These are phyloP conservation scores for Erodium moschatum DNA, from an alignment of 441 rosid species.

Conservation along the genomic window DNA sequence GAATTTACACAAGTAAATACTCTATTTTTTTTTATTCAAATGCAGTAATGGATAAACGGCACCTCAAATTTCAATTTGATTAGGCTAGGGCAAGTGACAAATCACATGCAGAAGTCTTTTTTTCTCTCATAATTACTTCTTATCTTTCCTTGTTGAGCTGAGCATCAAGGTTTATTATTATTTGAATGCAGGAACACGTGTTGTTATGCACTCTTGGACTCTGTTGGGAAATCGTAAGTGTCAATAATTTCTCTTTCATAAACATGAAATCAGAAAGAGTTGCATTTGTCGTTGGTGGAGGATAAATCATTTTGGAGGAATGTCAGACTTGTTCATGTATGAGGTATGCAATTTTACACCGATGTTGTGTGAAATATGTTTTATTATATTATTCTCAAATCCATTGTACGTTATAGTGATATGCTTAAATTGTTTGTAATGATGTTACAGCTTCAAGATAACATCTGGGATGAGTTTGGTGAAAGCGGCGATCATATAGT, in stretches of 20 bases:
- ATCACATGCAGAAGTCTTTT: background rate
- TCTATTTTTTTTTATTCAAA: too few species aligned
- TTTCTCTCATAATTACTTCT: background rate
- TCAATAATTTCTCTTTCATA: slow-evolving; percentile 26
- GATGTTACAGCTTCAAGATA: slow-evolving; percentile 49
- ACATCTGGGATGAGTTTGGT: slow-evolving; percentile 45
- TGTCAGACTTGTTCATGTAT: slow-evolving; percentile 59
- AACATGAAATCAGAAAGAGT: slow-evolving; percentile 34
- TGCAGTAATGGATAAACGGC: background rate
- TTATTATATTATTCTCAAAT: background rate
- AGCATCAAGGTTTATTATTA: background rate
- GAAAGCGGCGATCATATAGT: slow-evolving; percentile 63
- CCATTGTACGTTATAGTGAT: slow-evolving; percentile 1
- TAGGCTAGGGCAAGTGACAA: background rate
- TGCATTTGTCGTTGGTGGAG: slow-evolving; percentile 42
- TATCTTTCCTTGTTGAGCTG: background rate
- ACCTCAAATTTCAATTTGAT: background rate
- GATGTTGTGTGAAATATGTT: background rate
- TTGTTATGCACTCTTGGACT: slow-evolving; percentile 19
- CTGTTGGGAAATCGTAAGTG: slow-evolving; percentile 28
- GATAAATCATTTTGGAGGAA: slow-evolving; percentile 49
- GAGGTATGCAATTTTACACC: slow-evolving; percentile 36
- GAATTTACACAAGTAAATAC: background rate
- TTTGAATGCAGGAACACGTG: slow-evolving; percentile 16
- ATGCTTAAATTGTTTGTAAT: slow-evolving; percentile 18